Evolutionary conservation across 192 early-diverging fungal genomes (phyloP).

Genomic region (Umbelopsis ramanniana): DNA sequence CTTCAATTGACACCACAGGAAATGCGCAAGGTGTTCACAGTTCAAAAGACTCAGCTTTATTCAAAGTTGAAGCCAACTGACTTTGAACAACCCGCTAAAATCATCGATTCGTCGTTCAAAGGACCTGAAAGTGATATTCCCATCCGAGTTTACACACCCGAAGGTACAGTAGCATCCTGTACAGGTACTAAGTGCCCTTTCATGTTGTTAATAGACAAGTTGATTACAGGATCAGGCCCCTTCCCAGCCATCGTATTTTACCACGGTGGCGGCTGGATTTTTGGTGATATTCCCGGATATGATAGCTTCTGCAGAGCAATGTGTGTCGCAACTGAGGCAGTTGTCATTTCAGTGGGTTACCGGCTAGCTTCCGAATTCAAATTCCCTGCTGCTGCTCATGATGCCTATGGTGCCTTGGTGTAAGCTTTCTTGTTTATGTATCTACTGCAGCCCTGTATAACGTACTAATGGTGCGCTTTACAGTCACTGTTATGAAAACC

Average conservation of each 20-base stretch:
- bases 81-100: neutral
- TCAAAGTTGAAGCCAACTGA: neutral
- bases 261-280: constrained; percentile 10
- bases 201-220: neutral
- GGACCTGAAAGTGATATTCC: constrained; percentile 13
- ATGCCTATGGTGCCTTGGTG: constrained; percentile 37
- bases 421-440: neutral
- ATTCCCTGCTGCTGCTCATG: constrained; percentile 51
- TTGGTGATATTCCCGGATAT: constrained; percentile 2
- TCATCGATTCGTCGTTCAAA: neutral
- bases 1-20: neutral
- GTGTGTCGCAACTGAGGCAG: constrained; percentile 7
- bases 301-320: constrained; percentile 5
- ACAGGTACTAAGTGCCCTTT: neutral
- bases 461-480: too few species aligned
- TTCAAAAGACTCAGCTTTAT: neutral
- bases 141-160: constrained; percentile 4
- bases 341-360: constrained; percentile 43
- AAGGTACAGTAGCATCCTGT: neutral
- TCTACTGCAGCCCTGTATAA: too few species aligned
- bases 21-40: neutral
- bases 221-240: neutral
- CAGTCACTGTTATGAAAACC: constrained; percentile 31
- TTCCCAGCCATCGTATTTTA: constrained; percentile 3
- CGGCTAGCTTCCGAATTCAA: constrained; percentile 46